A percentile compares a stretch with the other conserved stretches of the same genome.
Evolutionary conservation across 192 early-diverging fungal species (phyloP).

Genomic region (Backusella luteola): DNA sequence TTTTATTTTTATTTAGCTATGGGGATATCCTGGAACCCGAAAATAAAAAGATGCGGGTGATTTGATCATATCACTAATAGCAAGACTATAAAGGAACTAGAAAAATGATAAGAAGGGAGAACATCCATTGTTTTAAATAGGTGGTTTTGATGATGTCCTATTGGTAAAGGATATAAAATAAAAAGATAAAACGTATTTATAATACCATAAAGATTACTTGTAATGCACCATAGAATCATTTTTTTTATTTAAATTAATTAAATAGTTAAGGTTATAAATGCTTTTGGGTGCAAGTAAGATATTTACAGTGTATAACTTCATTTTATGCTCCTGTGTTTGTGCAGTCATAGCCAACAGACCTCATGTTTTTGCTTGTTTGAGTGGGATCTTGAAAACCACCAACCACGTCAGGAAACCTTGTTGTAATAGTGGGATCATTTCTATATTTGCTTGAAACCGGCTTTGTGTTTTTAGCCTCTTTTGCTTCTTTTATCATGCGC

Average conservation of each 20-base stretch:
- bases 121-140: too few species aligned
- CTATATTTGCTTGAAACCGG: conserved; percentile 4
- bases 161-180: neutral
- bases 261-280: neutral
- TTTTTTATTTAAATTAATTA: neutral
- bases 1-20: neutral
- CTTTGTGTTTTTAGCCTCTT: neutral
- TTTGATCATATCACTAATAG: neutral
- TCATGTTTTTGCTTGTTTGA: neutral
- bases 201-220: neutral
- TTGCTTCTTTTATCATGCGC: neutral
- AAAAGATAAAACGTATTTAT: too few species aligned
- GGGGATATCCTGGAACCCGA: neutral
- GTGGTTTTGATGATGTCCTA: neutral
- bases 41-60: neutral
- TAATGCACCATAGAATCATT: too few species aligned
- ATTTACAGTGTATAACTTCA: neutral
- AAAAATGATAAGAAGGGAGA: neutral
- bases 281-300: neutral
- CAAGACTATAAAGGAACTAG: neutral
- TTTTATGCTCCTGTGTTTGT: conserved; percentile 30
- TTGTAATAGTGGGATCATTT: conserved; percentile 29
- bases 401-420: conserved; percentile 22
- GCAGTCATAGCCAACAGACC: conserved; percentile 9
- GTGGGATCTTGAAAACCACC: conserved; percentile 23